Evolutionary conservation across 768 basidiomycete genomes (phyloP).

Genomic region (Clavulina sp.): DNA sequence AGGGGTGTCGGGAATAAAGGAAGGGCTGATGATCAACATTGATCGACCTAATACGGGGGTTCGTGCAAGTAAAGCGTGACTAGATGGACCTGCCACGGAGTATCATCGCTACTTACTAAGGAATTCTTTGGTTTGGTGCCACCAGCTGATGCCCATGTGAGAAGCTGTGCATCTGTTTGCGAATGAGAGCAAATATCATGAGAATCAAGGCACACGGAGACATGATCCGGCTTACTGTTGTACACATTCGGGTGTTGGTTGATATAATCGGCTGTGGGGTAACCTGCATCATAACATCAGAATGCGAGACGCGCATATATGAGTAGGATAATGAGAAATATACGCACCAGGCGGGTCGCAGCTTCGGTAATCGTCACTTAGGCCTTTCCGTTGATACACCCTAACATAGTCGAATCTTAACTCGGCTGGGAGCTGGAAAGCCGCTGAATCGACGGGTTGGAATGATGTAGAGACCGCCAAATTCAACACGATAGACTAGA

Average conservation of each 20-base stretch:
- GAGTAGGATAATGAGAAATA: not conserved
- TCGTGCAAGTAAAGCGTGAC: too few species aligned
- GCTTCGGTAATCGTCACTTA: conserved; percentile 40
- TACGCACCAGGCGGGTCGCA: conserved; percentile 33
- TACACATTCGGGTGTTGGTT: conserved; percentile 44
- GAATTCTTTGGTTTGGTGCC: conserved; percentile 20
- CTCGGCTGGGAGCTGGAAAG: conserved; percentile 51
- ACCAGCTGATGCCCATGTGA: conserved; percentile 21
- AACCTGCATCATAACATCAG: conserved; percentile 28
- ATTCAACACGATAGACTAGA: conserved; percentile 31
- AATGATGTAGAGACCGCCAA: conserved; percentile 28
- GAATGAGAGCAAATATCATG: not conserved
- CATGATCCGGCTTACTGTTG: conserved; percentile 27
- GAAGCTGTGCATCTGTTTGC: conserved; percentile 16
- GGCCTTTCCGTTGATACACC: conserved; percentile 52
- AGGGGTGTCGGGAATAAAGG: too few species aligned
- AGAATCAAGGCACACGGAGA: not conserved
- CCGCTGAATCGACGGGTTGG: conserved; percentile 37
- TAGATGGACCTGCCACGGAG: too few species aligned
- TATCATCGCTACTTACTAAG: not conserved
- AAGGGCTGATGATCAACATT: too few species aligned
- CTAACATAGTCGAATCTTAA: conserved; percentile 65
- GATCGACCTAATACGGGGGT: too few species aligned
- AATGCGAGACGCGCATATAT: not conserved
- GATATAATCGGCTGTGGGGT: conserved; percentile 54